phyloP scores from a whole-genome alignment of 148 eudicot genomes.

The Vaccinium macrocarpon region DNA sequence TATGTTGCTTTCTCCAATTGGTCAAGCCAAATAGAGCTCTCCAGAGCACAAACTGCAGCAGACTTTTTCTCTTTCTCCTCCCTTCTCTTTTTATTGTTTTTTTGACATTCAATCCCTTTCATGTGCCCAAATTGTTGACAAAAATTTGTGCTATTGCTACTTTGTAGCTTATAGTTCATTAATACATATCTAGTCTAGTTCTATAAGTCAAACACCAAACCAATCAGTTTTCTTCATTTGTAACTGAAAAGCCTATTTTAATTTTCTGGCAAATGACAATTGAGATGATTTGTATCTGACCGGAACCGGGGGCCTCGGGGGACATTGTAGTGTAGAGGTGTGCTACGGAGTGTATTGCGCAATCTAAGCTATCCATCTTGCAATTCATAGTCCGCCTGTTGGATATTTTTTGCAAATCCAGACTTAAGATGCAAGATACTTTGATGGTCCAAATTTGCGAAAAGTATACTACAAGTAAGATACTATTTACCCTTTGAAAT shows the following conservation, averaged over 20 bases:
- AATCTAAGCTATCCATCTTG: too few species aligned
- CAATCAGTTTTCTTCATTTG: neutral
- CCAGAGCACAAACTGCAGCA: neutral
- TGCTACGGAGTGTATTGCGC: too few species aligned
- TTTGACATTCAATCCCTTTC: neutral
- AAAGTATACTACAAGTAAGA: too few species aligned
- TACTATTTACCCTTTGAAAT: too few species aligned
- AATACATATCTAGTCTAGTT: neutral
- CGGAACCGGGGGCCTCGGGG: neutral
- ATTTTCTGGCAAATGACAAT: neutral
- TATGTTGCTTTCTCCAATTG: neutral
- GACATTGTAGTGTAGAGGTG: too few species aligned
- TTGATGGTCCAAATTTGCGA: too few species aligned
- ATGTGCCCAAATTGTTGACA: neutral
- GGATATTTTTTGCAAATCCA: too few species aligned
- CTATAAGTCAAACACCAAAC: conserved; percentile 1
- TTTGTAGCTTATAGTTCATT: neutral
- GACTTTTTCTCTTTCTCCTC: neutral
- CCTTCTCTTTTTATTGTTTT: neutral
- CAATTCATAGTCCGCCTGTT: too few species aligned
- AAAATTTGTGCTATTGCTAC: neutral
- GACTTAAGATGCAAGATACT: too few species aligned
- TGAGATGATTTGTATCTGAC: neutral
- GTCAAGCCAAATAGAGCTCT: neutral
- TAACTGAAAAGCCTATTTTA: neutral